phyloP scores from a whole-genome alignment of 257 asterid genomes.

The Petunia secreta region DNA sequence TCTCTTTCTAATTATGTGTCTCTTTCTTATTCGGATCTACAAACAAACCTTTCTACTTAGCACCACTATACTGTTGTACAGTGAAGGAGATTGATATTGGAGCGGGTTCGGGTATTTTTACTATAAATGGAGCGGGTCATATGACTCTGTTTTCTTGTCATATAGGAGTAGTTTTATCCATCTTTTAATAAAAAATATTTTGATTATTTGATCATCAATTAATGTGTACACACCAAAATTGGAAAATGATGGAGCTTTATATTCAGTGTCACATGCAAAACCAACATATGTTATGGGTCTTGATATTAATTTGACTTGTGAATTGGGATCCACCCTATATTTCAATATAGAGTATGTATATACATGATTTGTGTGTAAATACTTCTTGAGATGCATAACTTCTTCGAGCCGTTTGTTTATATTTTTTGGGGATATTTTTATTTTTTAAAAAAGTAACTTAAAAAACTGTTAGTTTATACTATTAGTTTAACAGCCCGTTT shows the following conservation, averaged over 20 bases:
- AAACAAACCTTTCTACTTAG: neutral
- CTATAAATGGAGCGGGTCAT: constrained; percentile 25
- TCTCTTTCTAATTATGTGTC: neutral
- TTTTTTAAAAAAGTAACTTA: no score
- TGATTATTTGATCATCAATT: neutral
- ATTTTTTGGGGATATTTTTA: no score
- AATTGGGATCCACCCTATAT: neutral
- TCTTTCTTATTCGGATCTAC: constrained; percentile 18
- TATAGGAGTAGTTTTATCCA: neutral
- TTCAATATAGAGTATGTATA: no score
- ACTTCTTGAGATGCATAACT: neutral
- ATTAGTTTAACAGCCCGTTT: no score
- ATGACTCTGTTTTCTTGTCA: neutral
- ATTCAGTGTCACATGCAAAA: constrained; percentile 15
- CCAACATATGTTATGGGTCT: constrained; percentile 15
- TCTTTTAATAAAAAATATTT: neutral
- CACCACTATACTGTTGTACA: neutral
- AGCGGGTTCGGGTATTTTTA: neutral
- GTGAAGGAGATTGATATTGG: neutral
- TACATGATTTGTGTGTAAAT: neutral
- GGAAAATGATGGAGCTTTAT: neutral
- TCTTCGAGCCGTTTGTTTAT: no score
- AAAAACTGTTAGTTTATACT: no score
- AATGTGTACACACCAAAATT: neutral
- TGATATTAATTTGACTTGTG: neutral